Conservation (phyloP, 1,284 basidiomycete genomes). For the Irpex rosettiformis region DNA sequence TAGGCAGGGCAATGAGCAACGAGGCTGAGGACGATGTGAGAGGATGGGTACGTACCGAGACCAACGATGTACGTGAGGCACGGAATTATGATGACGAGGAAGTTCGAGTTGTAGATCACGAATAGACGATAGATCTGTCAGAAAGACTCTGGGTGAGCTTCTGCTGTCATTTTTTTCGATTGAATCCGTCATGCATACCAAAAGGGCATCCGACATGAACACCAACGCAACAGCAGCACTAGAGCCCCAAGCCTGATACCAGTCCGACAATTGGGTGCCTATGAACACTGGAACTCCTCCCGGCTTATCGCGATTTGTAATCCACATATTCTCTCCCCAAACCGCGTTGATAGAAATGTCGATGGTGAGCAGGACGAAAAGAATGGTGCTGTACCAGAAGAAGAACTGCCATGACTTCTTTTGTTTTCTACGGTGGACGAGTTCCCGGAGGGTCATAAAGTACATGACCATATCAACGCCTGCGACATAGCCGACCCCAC, state of each 20-base stretch:
- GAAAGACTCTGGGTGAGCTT: background rate
- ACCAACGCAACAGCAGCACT: conserved; percentile 15
- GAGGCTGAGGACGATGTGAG: background rate
- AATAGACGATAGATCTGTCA: conserved; percentile 20
- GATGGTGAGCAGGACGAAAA: conserved; percentile 18
- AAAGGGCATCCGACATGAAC: conserved; percentile 16
- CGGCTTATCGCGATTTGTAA: conserved; percentile 9
- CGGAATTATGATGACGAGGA: conserved; percentile 17
- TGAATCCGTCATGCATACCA: conserved; percentile 15
- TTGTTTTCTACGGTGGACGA: conserved; percentile 10
- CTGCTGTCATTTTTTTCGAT: background rate
- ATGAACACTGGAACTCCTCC: conserved; percentile 16
- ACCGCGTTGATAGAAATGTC: conserved; percentile 19
- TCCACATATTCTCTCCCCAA: conserved; percentile 20
- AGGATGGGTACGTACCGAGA: conserved; percentile 8
- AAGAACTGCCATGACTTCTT: conserved; percentile 11
- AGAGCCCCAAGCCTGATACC: conserved; percentile 18
- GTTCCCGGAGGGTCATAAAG: conserved; percentile 17
- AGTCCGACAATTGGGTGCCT: conserved; percentile 12
- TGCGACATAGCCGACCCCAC: conserved; percentile 3
- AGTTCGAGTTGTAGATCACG: conserved; percentile 16
- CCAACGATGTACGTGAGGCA: conserved; percentile 18
- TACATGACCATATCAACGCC: conserved; percentile 24
- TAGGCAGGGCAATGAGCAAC: background rate
- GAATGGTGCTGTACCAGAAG: conserved; percentile 13